Evolutionary conservation across 2,329 filamentous ascomycete species (phyloP).

Genomic region (Monosporascus cannonballus): DNA sequence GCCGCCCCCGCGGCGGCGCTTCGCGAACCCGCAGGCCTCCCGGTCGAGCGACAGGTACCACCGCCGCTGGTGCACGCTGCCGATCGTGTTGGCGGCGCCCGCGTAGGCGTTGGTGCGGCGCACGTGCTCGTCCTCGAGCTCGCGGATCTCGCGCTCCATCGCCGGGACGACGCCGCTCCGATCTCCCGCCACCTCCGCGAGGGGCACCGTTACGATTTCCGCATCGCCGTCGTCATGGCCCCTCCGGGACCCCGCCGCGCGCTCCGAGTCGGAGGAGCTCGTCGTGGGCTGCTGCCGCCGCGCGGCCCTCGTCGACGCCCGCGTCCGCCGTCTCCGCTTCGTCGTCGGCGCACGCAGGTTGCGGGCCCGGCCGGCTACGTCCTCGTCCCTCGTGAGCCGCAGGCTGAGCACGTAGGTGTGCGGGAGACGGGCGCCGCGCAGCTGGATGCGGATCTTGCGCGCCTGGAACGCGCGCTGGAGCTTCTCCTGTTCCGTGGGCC

Average conservation of each 20-base stretch:
- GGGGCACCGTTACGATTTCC: slow-evolving; percentile 14
- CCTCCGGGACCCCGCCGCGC: slow-evolving; percentile 7
- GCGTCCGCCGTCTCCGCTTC: slow-evolving; percentile 20
- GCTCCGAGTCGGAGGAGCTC: slow-evolving; percentile 1
- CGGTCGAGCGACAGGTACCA: slow-evolving; percentile 64
- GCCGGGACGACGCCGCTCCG: slow-evolving; percentile 21
- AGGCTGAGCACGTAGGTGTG: slow-evolving; percentile 46
- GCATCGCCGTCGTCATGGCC: slow-evolving; percentile 5
- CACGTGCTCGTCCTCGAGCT: slow-evolving; percentile 47
- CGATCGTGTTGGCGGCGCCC: slow-evolving; percentile 59
- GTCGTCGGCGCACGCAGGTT: slow-evolving; percentile 16
- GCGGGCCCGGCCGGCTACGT: slow-evolving; percentile 25
- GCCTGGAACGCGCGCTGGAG: slow-evolving; percentile 45
- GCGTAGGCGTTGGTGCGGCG: slow-evolving; percentile 59
- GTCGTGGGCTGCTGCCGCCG: slow-evolving; percentile 5
- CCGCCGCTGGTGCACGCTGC: slow-evolving; percentile 59
- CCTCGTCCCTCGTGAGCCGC: slow-evolving; percentile 42
- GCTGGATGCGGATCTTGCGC: slow-evolving; percentile 50
- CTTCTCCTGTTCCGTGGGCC: slow-evolving; percentile 36
- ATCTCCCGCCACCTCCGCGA: slow-evolving; percentile 2
- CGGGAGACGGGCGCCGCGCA: slow-evolving; percentile 50
- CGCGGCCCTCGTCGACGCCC: slow-evolving; percentile 7
- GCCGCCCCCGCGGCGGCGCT: slow-evolving; percentile 18
- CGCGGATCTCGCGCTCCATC: slow-evolving; percentile 34
- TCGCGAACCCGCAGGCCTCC: slow-evolving; percentile 49